Evolutionary conservation across 495 filamentous ascomycete species (phyloP).

Genomic region (Aspergillus sclerotiicarbonarius): DNA sequence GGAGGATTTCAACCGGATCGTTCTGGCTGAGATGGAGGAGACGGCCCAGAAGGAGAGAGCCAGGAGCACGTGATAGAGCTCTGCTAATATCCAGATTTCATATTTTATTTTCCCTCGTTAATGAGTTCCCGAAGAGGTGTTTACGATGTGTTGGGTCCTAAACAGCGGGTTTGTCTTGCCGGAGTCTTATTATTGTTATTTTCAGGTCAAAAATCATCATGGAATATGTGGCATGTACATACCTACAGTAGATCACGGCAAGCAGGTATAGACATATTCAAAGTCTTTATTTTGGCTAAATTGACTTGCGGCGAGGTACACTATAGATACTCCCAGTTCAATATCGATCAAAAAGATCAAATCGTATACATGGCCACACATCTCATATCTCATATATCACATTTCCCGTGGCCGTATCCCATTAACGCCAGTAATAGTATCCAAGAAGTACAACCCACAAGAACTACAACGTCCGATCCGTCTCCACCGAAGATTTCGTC

Average conservation of each 20-base stretch:
- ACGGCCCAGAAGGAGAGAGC: slow-evolving; percentile 46
- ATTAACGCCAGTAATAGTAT: too few relatives aligned
- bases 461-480: not conserved
- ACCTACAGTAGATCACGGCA: not conserved
- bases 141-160: not conserved
- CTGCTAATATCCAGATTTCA: not conserved
- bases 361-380: too few relatives aligned
- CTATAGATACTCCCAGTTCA: too few relatives aligned
- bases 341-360: too few relatives aligned
- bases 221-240: not conserved
- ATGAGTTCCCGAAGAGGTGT: not conserved
- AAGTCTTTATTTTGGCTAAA: too few relatives aligned
- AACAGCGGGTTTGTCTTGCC: not conserved
- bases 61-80: slow-evolving; percentile 13
- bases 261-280: not conserved
- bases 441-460: slow-evolving; percentile 3
- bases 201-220: not conserved
- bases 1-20: slow-evolving; percentile 81
- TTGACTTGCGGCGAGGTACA: too few relatives aligned
- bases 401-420: too few relatives aligned
- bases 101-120: not conserved
- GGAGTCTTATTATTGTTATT: not conserved
- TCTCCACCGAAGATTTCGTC: not conserved
- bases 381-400: too few relatives aligned
- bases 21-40: slow-evolving; percentile 67